Evolutionary conservation across 176 grass and related monocot genomes (phyloP).

Genomic region (Eragrostis curvula): DNA sequence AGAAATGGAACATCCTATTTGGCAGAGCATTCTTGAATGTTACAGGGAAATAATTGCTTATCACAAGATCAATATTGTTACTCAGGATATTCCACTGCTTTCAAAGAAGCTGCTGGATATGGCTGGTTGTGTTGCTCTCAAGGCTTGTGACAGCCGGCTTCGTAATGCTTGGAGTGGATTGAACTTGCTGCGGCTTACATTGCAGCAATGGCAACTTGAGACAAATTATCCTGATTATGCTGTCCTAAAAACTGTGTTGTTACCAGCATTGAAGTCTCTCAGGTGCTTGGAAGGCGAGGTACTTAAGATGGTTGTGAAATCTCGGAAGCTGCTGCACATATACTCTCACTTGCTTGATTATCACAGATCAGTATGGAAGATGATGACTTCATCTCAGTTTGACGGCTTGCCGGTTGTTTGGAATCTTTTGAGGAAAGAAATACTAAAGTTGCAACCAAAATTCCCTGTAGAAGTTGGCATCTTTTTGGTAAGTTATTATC

Average conservation of each 20-base stretch:
- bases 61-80: slow-evolving; percentile 64
- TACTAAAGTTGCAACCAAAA: slow-evolving; percentile 56
- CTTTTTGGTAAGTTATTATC: slow-evolving; percentile 65
- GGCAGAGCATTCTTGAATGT: slow-evolving; percentile 62
- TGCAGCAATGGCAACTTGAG: slow-evolving; percentile 78
- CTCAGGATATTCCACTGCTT: slow-evolving; percentile 60
- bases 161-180: slow-evolving; percentile 51
- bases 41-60: slow-evolving; percentile 60
- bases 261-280: slow-evolving; percentile 63
- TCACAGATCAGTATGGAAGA: slow-evolving; percentile 84
- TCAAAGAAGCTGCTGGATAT: slow-evolving; percentile 65
- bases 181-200: slow-evolving; percentile 66
- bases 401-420: slow-evolving; percentile 72
- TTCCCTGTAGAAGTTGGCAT: slow-evolving; percentile 55
- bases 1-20: slow-evolving; percentile 73
- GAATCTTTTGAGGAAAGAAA: slow-evolving; percentile 79
- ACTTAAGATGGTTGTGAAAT: slow-evolving; percentile 59
- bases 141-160: slow-evolving; percentile 47
- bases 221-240: slow-evolving; percentile 40
- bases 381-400: slow-evolving; percentile 60
- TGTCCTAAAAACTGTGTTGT: slow-evolving; percentile 45
- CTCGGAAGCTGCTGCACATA: slow-evolving; percentile 48
- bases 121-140: slow-evolving; percentile 46
- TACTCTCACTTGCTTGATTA: slow-evolving; percentile 72
- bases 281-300: slow-evolving; percentile 65